phyloP scores from a whole-genome alignment of 441 rosid species.

The Raphanus hybrid region DNA sequence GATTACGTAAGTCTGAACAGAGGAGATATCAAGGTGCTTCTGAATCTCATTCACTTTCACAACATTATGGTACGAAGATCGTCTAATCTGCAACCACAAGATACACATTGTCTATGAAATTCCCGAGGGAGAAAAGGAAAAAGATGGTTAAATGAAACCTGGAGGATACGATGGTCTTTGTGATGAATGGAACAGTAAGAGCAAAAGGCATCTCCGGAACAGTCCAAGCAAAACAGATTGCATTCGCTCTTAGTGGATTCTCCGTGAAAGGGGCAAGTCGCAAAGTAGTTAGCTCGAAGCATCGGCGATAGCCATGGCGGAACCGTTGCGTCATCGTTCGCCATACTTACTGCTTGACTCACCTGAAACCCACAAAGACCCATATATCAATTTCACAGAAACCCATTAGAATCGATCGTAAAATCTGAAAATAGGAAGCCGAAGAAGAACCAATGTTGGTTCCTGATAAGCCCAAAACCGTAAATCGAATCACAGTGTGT shows the following conservation, averaged over 20 bases:
- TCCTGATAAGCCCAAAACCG: too few species aligned
- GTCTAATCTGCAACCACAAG: conserved; percentile 56
- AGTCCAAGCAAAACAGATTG: conserved; percentile 73
- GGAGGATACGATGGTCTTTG: conserved; percentile 74
- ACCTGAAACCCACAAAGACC: conserved; percentile 17
- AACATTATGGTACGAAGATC: conserved; percentile 82
- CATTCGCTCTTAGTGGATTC: conserved; percentile 60
- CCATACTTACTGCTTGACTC: background rate
- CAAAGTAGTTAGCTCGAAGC: conserved; percentile 62
- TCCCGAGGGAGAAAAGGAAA: background rate
- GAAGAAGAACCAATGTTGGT: too few species aligned
- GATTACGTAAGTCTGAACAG: conserved; percentile 58
- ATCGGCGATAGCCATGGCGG: conserved; percentile 74
- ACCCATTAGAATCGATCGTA: background rate
- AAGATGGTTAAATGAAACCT: conserved; percentile 44
- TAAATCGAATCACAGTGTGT: too few species aligned
- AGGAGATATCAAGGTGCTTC: conserved; percentile 64
- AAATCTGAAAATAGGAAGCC: too few species aligned
- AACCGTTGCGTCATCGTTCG: conserved; percentile 3
- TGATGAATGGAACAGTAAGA: conserved; percentile 72
- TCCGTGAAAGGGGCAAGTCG: conserved; percentile 56
- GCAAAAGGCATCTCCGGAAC: conserved; percentile 63
- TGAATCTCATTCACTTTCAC: conserved; percentile 75
- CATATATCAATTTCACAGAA: background rate
- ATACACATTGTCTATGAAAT: conserved; percentile 8